These are phyloP conservation scores for Trichophyton schoenleinii DNA, from an alignment of 2,329 filamentous ascomycete genomes.

Conservation along the genomic window DNA sequence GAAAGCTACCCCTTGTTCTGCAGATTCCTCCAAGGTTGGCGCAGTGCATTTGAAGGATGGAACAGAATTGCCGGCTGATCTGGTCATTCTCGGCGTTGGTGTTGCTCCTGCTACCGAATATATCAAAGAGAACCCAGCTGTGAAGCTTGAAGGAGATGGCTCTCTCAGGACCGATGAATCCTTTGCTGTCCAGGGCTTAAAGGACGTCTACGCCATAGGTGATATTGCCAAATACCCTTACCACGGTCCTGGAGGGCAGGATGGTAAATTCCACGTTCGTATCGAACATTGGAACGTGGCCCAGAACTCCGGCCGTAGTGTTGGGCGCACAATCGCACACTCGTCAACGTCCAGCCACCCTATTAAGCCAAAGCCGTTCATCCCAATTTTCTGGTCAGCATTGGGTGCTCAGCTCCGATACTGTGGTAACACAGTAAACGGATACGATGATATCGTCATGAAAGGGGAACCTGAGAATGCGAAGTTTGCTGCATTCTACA, in stretches of 20 bases:
- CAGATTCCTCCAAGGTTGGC: constrained; percentile 61
- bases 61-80: constrained; percentile 68
- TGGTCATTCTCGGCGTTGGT: constrained; percentile 85
- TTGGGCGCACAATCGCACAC: constrained; percentile 63
- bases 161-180: constrained; percentile 68
- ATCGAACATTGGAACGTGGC: constrained; percentile 99
- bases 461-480: constrained; percentile 62
- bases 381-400: constrained; percentile 94
- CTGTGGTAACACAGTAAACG: constrained; percentile 71
- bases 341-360: constrained; percentile 21
- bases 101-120: constrained; percentile 77
- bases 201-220: constrained; percentile 82
- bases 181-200: constrained; percentile 62
- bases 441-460: constrained; percentile 76
- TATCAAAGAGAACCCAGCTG: constrained; percentile 55
- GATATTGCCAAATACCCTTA: constrained; percentile 96
- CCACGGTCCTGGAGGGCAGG: constrained; percentile 62
- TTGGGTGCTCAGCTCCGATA: constrained; percentile 81
- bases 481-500: constrained; percentile 84
- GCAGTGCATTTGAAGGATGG: constrained; percentile 75
- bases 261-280: constrained; percentile 51
- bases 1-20: constrained; percentile 60
- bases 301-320: constrained; percentile 76
- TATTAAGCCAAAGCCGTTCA: constrained; percentile 56
- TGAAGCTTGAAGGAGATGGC: constrained; percentile 70